Conservation (phyloP, 768 basidiomycete species). For the Suillus brevipes region DNA sequence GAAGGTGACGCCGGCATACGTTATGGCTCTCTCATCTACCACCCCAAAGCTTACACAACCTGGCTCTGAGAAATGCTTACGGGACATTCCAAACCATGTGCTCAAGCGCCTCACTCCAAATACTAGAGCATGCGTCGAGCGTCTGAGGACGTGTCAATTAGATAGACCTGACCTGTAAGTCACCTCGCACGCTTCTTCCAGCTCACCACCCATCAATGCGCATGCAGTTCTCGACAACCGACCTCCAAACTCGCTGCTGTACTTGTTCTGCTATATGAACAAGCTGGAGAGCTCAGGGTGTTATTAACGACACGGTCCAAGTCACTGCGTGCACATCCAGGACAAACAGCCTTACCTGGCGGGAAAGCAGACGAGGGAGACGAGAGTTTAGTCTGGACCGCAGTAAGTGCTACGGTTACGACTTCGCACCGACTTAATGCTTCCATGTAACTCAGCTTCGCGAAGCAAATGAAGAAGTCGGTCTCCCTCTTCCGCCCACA, state of each 20-base stretch:
- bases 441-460: slow-evolving; percentile 49
- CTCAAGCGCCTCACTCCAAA: neutral
- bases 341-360: slow-evolving; percentile 82
- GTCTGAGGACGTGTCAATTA: slow-evolving; percentile 35
- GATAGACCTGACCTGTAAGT: slow-evolving; percentile 57
- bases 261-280: slow-evolving; percentile 76
- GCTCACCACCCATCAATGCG: neutral
- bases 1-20: neutral
- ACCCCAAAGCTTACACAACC: neutral
- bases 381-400: slow-evolving; percentile 61
- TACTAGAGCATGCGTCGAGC: slow-evolving; percentile 37
- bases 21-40: slow-evolving; percentile 3
- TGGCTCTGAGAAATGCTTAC: neutral
- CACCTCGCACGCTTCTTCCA: neutral
- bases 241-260: slow-evolving; percentile 66
- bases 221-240: slow-evolving; percentile 35
- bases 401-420: slow-evolving; percentile 50
- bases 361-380: slow-evolving; percentile 76
- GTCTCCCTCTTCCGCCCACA: slow-evolving; percentile 47
- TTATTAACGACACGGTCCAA: slow-evolving; percentile 87
- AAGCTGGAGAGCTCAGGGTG: slow-evolving; percentile 66
- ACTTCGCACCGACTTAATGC: neutral
- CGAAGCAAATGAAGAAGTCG: slow-evolving; percentile 87
- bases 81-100: neutral
- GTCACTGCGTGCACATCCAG: slow-evolving; percentile 69